Conservation (phyloP, 2,329 filamentous ascomycete species). For the Celoporthe dispersa region DNA sequence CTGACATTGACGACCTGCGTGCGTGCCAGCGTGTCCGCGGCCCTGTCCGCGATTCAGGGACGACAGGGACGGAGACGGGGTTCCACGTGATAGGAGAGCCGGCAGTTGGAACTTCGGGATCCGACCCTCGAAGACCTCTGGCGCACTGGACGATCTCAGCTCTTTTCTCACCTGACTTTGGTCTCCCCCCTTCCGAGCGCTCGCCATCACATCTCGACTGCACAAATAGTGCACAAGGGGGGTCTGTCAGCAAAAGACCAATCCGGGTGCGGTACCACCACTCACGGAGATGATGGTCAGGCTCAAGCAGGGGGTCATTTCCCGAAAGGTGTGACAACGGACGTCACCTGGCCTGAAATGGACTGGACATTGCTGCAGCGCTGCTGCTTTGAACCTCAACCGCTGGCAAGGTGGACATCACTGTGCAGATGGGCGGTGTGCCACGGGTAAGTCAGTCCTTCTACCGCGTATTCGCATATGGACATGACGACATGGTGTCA, state of each 20-base stretch:
- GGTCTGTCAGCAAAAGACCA: conserved; percentile 1
- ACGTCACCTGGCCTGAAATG: conserved; percentile 5
- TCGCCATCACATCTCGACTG: neutral
- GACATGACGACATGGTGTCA: neutral
- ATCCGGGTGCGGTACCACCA: neutral
- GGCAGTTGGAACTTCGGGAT: neutral
- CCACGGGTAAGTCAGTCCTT: neutral
- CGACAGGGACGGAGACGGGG: neutral
- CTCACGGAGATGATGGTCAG: neutral
- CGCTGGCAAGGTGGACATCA: neutral
- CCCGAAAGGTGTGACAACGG: conserved; percentile 11
- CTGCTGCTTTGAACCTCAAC: conserved; percentile 10
- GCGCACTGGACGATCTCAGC: neutral
- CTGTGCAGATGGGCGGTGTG: conserved; percentile 13
- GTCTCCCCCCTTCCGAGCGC: neutral
- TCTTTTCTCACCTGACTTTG: neutral
- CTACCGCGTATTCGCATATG: neutral
- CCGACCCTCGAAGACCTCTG: neutral
- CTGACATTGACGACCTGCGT: neutral
- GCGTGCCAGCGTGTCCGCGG: neutral
- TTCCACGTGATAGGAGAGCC: neutral
- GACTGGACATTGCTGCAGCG: conserved; percentile 13
- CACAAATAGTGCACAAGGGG: conserved; percentile 1
- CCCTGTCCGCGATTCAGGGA: neutral
- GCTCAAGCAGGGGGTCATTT: conserved; percentile 1